phyloP scores from a whole-genome alignment of 148 eudicot genomes.

The Rhododendron griersonianum region DNA sequence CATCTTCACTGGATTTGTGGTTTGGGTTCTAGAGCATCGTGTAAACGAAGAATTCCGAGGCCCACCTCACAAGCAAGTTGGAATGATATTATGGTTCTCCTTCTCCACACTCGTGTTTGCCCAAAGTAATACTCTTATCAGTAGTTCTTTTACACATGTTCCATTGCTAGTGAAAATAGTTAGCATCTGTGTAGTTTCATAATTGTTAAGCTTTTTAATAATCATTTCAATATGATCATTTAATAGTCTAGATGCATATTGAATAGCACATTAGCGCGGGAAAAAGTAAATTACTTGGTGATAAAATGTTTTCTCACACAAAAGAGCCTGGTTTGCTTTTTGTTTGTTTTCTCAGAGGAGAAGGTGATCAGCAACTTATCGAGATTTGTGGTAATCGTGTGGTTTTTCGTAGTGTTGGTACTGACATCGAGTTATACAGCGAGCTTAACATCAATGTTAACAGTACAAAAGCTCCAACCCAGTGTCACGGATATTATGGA shows the following conservation, averaged over 20 bases:
- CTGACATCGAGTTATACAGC: slow-evolving; percentile 15
- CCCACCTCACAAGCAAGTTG: slow-evolving; percentile 48
- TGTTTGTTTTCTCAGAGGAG: not conserved
- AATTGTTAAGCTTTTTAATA: too few species aligned
- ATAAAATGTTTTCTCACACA: not conserved
- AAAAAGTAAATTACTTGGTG: too few species aligned
- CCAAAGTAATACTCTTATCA: slow-evolving; percentile 47
- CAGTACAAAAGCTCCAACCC: slow-evolving; percentile 14
- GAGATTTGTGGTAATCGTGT: not conserved
- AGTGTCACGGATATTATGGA: slow-evolving; percentile 4
- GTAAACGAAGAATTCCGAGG: slow-evolving; percentile 56
- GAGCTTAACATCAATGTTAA: slow-evolving; percentile 17
- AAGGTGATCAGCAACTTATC: not conserved
- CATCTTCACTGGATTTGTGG: slow-evolving; percentile 56
- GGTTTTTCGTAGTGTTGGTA: not conserved
- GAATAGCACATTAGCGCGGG: too few species aligned
- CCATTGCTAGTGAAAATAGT: not conserved
- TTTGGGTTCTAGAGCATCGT: slow-evolving; percentile 75
- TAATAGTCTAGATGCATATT: too few species aligned
- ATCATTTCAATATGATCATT: too few species aligned
- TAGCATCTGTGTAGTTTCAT: not conserved
- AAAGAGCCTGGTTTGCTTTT: not conserved
- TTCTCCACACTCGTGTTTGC: slow-evolving; percentile 73
- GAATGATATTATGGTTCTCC: slow-evolving; percentile 63
- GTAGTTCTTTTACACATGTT: not conserved